Evolutionary conservation across 2,329 filamentous ascomycete genomes (phyloP), one percentile per base, ranked within the genome.

Genomic region (Sclerotinia borealis): DNA sequence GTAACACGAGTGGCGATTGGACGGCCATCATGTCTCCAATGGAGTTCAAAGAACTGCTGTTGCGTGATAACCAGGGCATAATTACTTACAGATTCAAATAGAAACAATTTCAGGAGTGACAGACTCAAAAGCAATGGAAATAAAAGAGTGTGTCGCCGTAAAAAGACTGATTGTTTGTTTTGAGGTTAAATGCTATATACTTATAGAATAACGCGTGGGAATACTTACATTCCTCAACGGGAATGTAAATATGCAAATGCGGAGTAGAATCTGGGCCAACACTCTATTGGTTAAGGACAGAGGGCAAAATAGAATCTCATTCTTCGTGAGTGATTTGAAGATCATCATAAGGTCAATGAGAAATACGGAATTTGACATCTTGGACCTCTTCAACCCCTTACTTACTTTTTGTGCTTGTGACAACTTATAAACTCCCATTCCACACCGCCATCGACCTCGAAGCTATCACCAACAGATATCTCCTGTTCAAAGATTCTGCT

Each of bases 351-450:
- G 5, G 10, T n/a, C 29, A 34, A 51, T 19, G 15, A 27, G 25
- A 25, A 45, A 45, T 45, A 11, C 9, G n/a, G n/a, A n/a, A 22
- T n/a, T 45, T 49, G 50, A 22, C 34, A 54, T 17, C n/a, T 25
- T 39, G 7, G 7, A 54, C 50, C 15, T 54, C 17, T 9, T 37
- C n/a, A 2, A 19, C 15, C 34, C 43, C 43, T 43, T 34, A 31
- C 39, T 31, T 56, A 34, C 54, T 56, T 56, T 17, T 27, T 45
- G 39, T 58, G 39, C 39, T 29, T 59, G 22, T 63, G 52, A 49
- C 43, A 43, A 48, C 31, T 59, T 48, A 64, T 56, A 63, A 58
- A 66, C 22, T 54, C 59, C 67, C 67, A 68, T 15, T 55, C 31
- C n/a, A 67, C 22, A 6, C 64, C 61, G 37, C 61, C 52, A n/a